These are phyloP conservation scores for Naganishia albida DNA, from an alignment of 1,284 basidiomycete species.

Conservation along the genomic window DNA sequence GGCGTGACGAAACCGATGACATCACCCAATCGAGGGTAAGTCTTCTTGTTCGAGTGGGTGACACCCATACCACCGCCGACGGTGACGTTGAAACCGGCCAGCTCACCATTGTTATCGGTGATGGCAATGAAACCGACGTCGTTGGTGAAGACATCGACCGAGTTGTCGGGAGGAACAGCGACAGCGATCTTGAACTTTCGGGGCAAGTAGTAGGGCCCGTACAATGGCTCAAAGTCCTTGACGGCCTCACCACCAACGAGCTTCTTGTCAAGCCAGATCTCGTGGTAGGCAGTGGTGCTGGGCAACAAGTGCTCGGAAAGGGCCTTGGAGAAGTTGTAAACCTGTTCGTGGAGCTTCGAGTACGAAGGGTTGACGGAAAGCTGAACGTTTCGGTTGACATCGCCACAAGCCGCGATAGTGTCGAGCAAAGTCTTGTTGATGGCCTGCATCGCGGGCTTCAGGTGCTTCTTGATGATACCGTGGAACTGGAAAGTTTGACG, in stretches of 20 bases:
- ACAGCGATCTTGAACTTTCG: slow-evolving; percentile 99
- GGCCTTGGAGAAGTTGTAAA: slow-evolving; percentile 81
- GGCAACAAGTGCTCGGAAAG: slow-evolving; percentile 88
- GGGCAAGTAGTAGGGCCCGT: slow-evolving; percentile 95
- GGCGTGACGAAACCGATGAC: slow-evolving; percentile 90
- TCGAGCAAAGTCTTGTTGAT: slow-evolving; percentile 92
- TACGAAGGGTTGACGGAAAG: slow-evolving; percentile 88
- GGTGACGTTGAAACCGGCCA: slow-evolving; percentile 86
- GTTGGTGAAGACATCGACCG: slow-evolving; percentile 94
- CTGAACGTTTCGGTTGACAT: slow-evolving; percentile 90
- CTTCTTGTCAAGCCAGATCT: slow-evolving; percentile 99
- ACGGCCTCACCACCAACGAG: slow-evolving; percentile 85
- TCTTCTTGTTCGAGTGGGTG: slow-evolving; percentile 98
- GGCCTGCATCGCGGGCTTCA: slow-evolving; percentile 94
- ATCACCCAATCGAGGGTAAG: slow-evolving; percentile 86
- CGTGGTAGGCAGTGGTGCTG: slow-evolving; percentile 91
- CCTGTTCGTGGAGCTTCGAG: slow-evolving; percentile 79
- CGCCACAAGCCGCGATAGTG: slow-evolving; percentile 96
- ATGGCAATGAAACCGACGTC: slow-evolving; percentile 96
- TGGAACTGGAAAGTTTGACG: slow-evolving; percentile 99
- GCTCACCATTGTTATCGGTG: slow-evolving; percentile 67
- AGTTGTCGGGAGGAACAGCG: slow-evolving; percentile 94
- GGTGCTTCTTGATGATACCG: slow-evolving; percentile 90
- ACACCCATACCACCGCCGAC: slow-evolving; percentile 98
- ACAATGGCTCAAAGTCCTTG: slow-evolving; percentile 92